Percentiles rank a stretch among this genome's conserved stretches.
These are phyloP conservation scores for Parastagonospora avenae DNA, from an alignment of 2,329 filamentous ascomycete species.

Conservation along the genomic window DNA sequence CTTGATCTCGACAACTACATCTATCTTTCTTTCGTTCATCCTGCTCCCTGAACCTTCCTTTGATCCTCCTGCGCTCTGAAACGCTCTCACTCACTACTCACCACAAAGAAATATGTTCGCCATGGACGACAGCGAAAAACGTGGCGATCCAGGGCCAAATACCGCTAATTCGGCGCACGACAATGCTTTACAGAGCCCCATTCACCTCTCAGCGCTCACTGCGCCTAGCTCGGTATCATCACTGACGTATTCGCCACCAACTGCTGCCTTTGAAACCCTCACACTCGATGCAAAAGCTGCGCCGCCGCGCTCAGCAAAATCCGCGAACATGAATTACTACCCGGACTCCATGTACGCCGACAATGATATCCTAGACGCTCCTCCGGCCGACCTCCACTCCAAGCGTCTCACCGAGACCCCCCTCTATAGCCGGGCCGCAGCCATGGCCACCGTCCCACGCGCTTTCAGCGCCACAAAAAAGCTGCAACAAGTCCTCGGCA, in stretches of 20 bases:
- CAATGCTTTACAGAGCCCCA: conserved; percentile 2
- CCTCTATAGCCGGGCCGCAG: conserved; percentile 1
- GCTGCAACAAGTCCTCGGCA: conserved; percentile 20
- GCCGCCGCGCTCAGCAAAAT: neutral
- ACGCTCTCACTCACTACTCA: neutral
- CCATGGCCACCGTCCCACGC: conserved; percentile 1
- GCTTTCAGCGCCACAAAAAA: conserved; percentile 6
- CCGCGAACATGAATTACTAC: neutral
- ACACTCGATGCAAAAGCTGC: neutral
- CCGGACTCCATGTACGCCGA: neutral
- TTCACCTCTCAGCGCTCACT: neutral
- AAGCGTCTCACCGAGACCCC: conserved; percentile 1
- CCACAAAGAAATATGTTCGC: neutral
- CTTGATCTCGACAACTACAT: too few species aligned
- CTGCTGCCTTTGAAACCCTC: neutral
- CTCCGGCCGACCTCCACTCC: conserved; percentile 1
- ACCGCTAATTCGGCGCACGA: neutral
- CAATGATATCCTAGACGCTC: neutral
- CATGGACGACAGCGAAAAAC: neutral
- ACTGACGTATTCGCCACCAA: neutral
- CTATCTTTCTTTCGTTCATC: too few species aligned
- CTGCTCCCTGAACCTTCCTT: too few species aligned
- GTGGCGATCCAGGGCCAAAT: neutral
- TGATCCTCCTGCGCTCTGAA: neutral
- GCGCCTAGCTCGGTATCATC: conserved; percentile 1